These are phyloP conservation scores for Saitozyma podzolica DNA, from an alignment of 768 basidiomycete genomes.

Conservation along the genomic window DNA sequence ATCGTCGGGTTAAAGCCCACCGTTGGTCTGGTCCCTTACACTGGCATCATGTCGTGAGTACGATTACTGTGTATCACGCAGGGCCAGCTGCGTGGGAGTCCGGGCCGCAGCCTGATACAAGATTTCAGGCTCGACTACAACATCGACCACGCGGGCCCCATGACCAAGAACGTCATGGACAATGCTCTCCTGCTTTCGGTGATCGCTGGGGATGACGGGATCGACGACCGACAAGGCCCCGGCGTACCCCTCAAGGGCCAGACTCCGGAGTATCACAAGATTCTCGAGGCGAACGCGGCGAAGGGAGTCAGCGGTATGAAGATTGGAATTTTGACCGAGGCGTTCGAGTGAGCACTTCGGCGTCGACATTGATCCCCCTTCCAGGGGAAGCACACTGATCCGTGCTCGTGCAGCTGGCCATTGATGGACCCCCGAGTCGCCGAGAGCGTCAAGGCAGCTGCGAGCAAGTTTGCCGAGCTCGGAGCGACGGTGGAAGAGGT, in stretches of 20 bases:
- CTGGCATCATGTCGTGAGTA: conserved; percentile 49
- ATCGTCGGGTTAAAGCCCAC: conserved; percentile 57
- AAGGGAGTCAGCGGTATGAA: conserved; percentile 51
- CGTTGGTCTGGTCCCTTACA: conserved; percentile 58
- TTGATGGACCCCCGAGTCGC: conserved; percentile 54
- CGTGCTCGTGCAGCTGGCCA: conserved; percentile 22
- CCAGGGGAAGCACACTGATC: too few relatives aligned
- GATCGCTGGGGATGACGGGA: conserved; percentile 57
- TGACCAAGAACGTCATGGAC: conserved; percentile 54
- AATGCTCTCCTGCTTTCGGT: conserved; percentile 56
- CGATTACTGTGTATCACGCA: too few relatives aligned
- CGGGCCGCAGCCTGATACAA: too few relatives aligned
- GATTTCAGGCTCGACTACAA: conserved; percentile 14
- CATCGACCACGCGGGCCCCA: conserved; percentile 42
- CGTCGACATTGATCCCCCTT: too few relatives aligned
- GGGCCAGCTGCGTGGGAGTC: too few relatives aligned
- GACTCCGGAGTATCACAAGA: conserved; percentile 51
- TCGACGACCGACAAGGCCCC: conserved; percentile 55
- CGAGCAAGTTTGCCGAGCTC: conserved; percentile 52
- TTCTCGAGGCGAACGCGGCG: conserved; percentile 8
- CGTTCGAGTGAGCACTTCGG: conserved; percentile 30
- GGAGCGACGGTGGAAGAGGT: conserved; percentile 57
- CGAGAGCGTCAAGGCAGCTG: conserved; percentile 53
- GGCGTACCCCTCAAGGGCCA: conserved; percentile 53
- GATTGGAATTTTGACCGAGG: conserved; percentile 56